phyloP scores from a whole-genome alignment of 768 basidiomycete genomes.

The Agrocybe praecox region DNA sequence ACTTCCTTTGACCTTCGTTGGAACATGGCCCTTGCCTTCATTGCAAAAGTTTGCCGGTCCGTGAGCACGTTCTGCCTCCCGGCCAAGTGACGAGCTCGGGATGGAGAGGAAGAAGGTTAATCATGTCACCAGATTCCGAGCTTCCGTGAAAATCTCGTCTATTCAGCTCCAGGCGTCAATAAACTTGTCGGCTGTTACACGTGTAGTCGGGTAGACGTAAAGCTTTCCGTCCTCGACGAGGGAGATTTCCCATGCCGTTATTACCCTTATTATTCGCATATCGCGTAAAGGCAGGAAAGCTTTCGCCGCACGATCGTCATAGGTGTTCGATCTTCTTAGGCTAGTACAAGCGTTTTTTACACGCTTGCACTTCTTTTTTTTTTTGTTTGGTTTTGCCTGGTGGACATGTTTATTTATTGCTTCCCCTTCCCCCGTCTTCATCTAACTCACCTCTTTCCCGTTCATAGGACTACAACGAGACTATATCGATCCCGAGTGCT shows the following conservation, averaged over 20 bases:
- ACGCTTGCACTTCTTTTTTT: not conserved
- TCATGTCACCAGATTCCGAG: conserved; percentile 22
- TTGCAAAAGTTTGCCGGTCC: not conserved
- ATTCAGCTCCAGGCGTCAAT: conserved; percentile 9
- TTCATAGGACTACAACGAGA: conserved; percentile 21
- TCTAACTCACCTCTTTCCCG: conserved; percentile 5
- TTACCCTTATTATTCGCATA: not conserved
- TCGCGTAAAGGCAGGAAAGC: conserved; percentile 1
- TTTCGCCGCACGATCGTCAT: not conserved
- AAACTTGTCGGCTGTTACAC: conserved; percentile 18
- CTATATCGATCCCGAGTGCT: conserved; percentile 15
- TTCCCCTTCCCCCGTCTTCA: not conserved
- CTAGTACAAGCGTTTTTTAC: not conserved
- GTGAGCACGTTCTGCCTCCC: not conserved
- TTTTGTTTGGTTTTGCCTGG: conserved; percentile 1
- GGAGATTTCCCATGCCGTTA: not conserved
- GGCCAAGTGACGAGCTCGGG: not conserved
- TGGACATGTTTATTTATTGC: conserved; percentile 3
- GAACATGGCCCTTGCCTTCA: not conserved
- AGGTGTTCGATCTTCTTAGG: not conserved
- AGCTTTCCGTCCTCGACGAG: conserved; percentile 4
- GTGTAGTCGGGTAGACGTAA: conserved; percentile 15
- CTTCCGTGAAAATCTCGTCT: conserved; percentile 16
- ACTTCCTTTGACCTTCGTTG: not conserved
- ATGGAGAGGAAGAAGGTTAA: conserved; percentile 21